Conservation (phyloP, 345 rosid genomes). For the Acer saccharum region DNA sequence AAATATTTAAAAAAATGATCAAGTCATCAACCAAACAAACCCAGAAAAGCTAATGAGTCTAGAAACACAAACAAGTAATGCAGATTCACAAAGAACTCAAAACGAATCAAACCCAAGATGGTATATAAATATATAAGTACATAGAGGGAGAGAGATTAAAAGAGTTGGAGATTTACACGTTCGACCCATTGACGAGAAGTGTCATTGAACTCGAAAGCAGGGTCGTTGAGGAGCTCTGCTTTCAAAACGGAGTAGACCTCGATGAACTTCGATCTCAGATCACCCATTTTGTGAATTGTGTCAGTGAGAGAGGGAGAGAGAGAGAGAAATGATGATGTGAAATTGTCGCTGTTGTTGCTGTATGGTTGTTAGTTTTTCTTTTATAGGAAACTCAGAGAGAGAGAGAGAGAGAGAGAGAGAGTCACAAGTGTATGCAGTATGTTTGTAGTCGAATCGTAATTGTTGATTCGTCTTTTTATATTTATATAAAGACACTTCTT, state of each 20-base stretch:
- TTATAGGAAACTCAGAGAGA: neutral
- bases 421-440: no score
- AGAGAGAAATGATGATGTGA: neutral
- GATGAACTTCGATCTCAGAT: slow-evolving; percentile 70
- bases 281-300: slow-evolving; percentile 15
- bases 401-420: no score
- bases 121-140: neutral
- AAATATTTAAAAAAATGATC: no score
- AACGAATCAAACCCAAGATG: neutral
- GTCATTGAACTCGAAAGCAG: slow-evolving; percentile 78
- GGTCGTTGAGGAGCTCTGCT: slow-evolving; percentile 74
- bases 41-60: neutral
- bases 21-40: neutral
- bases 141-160: no score
- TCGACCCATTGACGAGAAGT: slow-evolving; percentile 86
- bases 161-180: slow-evolving; percentile 33
- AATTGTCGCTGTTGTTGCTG: neutral
- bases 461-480: no score
- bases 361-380: neutral
- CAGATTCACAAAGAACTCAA: neutral
- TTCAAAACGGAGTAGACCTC: slow-evolving; percentile 59
- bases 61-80: neutral
- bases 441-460: no score
- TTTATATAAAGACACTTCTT: no score
- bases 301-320: neutral